Conservation (phyloP, 2,329 filamentous ascomycete species). For the Tolypocladium album region DNA sequence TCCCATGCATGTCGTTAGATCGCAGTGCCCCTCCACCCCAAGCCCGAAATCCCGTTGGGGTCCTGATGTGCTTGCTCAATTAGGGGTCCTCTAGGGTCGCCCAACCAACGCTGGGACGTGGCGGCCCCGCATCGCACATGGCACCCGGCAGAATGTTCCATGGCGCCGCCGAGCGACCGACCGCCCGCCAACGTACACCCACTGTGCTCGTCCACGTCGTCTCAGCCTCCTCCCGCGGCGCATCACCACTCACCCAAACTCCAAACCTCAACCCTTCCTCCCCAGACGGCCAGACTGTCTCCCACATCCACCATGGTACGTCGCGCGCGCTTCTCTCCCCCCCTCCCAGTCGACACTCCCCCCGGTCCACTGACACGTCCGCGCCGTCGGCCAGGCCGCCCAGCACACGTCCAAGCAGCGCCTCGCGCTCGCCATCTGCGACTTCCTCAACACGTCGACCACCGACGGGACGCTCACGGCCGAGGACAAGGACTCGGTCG, state of each 20-base stretch:
- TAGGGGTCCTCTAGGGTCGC: not conserved
- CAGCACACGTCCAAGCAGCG: conserved; percentile 56
- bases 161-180: not conserved
- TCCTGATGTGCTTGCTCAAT: no score
- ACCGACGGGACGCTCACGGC: conserved; percentile 78
- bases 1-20: no score
- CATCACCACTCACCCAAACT: not conserved
- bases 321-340: no score
- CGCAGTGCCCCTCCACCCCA: no score
- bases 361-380: no score
- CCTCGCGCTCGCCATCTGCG: conserved; percentile 92
- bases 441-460: conserved; percentile 78
- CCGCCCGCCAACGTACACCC: not conserved
- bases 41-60: no score
- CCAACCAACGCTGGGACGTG: not conserved
- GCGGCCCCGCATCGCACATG: not conserved
- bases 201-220: no score
- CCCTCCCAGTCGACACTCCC: no score
- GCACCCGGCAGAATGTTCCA: not conserved
- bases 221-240: not conserved
- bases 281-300: not conserved
- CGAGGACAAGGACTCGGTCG: conserved; percentile 88
- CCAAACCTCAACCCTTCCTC: not conserved
- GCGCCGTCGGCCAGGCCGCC: conserved; percentile 13
- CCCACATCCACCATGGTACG: not conserved